Evolutionary conservation across 805 yeast species (phyloP).

Genomic region (Yamadazyma nakazawae): DNA sequence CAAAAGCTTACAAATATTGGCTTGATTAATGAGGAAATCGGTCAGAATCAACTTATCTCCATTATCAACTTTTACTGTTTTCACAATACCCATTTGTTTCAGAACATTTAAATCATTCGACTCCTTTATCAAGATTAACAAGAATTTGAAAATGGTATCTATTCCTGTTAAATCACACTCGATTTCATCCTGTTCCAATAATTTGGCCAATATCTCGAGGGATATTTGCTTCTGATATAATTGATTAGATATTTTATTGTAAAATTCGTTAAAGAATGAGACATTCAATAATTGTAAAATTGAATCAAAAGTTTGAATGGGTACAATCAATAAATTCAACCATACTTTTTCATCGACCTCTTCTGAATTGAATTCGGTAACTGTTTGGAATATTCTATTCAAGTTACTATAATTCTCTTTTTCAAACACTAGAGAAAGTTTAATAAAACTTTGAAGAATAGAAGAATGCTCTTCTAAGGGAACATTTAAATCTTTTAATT

Average conservation of each 20-base stretch:
- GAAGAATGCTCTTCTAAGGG: conserved; percentile 62
- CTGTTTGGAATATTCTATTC: conserved; percentile 57
- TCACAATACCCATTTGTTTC: conserved; percentile 38
- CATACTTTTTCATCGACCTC: conserved; percentile 37
- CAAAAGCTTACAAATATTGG: conserved; percentile 64
- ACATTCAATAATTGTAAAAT: conserved; percentile 42
- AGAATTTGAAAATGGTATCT: conserved; percentile 55
- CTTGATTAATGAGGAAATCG: conserved; percentile 48
- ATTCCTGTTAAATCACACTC: conserved; percentile 46
- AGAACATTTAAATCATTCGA: conserved; percentile 28
- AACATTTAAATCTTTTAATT: conserved; percentile 54
- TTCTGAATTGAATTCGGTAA: conserved; percentile 32
- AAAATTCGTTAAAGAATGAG: conserved; percentile 51
- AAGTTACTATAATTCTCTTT: conserved; percentile 59
- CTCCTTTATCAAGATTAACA: conserved; percentile 51
- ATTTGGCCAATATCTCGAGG: conserved; percentile 55
- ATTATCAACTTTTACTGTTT: conserved; percentile 27
- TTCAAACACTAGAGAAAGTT: conserved; percentile 63
- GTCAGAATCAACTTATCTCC: conserved; percentile 28
- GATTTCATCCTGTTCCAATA: conserved; percentile 39
- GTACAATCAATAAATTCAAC: conserved; percentile 46
- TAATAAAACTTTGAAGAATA: conserved; percentile 62
- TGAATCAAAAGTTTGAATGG: conserved; percentile 43
- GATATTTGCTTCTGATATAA: conserved; percentile 57
- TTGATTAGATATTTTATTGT: conserved; percentile 46